Conservation (phyloP, 2,329 filamentous ascomycete species). For the Claviceps fusiformis region DNA sequence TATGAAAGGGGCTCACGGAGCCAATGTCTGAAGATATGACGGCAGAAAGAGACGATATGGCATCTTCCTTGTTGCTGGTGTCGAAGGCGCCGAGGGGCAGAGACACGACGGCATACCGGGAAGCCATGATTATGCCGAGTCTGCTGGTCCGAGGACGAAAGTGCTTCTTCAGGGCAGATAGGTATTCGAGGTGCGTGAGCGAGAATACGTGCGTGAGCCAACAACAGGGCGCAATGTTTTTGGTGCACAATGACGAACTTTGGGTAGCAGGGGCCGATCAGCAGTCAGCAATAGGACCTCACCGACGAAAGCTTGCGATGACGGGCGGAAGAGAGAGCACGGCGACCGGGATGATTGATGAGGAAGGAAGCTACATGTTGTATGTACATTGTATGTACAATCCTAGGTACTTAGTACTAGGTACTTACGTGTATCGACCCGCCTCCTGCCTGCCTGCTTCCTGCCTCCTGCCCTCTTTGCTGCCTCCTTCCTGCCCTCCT, state of each 20-base stretch:
- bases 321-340: background rate
- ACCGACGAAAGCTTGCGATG: background rate
- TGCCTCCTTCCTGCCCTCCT: too few species aligned
- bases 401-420: too few species aligned
- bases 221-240: background rate
- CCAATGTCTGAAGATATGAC: slow-evolving; percentile 65
- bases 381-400: too few species aligned
- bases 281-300: background rate
- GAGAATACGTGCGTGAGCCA: background rate
- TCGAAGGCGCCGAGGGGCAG: slow-evolving; percentile 79
- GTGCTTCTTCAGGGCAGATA: background rate
- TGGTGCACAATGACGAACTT: too few species aligned
- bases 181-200: background rate
- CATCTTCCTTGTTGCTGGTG: slow-evolving; percentile 66
- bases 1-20: slow-evolving; percentile 60
- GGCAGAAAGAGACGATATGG: slow-evolving; percentile 59
- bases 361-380: background rate
- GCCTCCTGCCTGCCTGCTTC: too few species aligned
- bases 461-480: too few species aligned
- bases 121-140: slow-evolving; percentile 24
- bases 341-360: background rate
- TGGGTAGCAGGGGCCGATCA: background rate
- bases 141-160: background rate
- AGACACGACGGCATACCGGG: slow-evolving; percentile 77
- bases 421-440: too few species aligned